Percentiles rank a stretch among this genome's conserved stretches.
phyloP scores from a whole-genome alignment of 805 yeast genomes.

The Myxozyma melibiosi region DNA sequence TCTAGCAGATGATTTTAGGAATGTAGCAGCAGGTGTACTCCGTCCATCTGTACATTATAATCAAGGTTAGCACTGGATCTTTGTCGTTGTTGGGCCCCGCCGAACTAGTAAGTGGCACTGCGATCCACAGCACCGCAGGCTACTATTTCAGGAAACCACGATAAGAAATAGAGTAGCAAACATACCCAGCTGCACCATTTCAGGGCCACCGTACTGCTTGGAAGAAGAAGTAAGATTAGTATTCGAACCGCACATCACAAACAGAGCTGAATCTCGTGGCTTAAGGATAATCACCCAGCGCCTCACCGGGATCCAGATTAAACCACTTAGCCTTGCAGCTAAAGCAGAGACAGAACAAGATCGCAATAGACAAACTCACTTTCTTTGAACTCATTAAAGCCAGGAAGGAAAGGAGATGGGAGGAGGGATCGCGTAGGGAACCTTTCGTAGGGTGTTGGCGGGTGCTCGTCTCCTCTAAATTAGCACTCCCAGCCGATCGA shows the following conservation, averaged over 20 bases:
- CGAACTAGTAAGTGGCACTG: too few species aligned
- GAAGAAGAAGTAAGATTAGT: not conserved
- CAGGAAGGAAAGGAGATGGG: not conserved
- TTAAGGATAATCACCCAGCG: too few species aligned
- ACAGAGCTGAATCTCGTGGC: not conserved
- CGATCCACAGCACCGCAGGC: too few species aligned
- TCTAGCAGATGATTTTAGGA: conserved; percentile 15
- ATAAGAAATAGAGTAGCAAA: too few species aligned
- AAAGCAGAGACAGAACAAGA: not conserved
- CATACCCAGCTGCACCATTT: conserved; percentile 46
- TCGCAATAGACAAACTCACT: not conserved
- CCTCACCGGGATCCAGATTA: too few species aligned
- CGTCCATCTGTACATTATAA: conserved; percentile 14
- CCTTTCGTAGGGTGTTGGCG: not conserved
- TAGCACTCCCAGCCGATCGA: not conserved
- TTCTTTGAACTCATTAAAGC: conserved; percentile 13
- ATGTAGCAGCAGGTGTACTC: conserved; percentile 31
- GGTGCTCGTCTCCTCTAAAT: not conserved
- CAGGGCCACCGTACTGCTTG: conserved; percentile 38
- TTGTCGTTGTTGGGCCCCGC: too few species aligned
- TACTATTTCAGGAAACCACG: too few species aligned
- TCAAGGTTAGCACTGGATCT: too few species aligned
- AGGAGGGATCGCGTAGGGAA: not conserved
- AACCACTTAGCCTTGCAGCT: too few species aligned
- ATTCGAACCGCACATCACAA: not conserved